Percentiles rank a stretch among this genome's conserved stretches.
These are phyloP conservation scores for Suhomyces choctaworum DNA, from an alignment of 1,139 yeast species.

Conservation along the genomic window DNA sequence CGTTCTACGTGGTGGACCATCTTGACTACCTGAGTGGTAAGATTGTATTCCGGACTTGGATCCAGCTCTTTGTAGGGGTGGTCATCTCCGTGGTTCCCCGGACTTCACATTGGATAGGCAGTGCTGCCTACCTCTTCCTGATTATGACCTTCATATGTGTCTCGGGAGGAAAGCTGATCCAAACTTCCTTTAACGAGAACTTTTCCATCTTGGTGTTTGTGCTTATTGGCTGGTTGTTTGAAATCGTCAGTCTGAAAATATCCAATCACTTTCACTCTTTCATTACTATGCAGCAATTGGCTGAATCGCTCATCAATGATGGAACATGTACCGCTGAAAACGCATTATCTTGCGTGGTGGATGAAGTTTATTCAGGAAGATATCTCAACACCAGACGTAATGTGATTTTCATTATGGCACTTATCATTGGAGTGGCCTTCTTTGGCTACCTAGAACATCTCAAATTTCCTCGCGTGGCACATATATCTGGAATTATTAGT, in stretches of 20 bases:
- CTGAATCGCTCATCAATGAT: conserved; percentile 22
- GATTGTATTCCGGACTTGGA: conserved; percentile 28
- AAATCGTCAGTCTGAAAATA: conserved; percentile 29
- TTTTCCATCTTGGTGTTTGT: conserved; percentile 20
- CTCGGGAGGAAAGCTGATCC: conserved; percentile 32
- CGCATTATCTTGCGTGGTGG: conserved; percentile 22
- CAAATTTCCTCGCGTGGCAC: conserved; percentile 24
- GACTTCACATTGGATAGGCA: conserved; percentile 32
- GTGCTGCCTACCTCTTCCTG: conserved; percentile 30
- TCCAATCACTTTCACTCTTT: conserved; percentile 27
- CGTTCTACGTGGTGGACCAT: conserved; percentile 31
- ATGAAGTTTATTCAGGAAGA: conserved; percentile 30
- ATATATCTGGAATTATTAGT: conserved; percentile 26
- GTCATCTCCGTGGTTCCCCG: conserved; percentile 28
- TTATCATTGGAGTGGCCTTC: conserved; percentile 26
- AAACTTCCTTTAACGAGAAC: conserved; percentile 20
- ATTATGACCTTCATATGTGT: conserved; percentile 30
- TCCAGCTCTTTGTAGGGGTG: conserved; percentile 30
- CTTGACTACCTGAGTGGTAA: conserved; percentile 28
- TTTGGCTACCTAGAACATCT: conserved; percentile 27
- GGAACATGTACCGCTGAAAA: conserved; percentile 30
- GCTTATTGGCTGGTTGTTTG: conserved; percentile 27
- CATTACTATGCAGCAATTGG: conserved; percentile 23
- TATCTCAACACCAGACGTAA: conserved; percentile 29
- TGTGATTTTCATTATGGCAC: conserved; percentile 28